phyloP scores from a whole-genome alignment of 306 rosid genomes.

The Trifolium pratense region DNA sequence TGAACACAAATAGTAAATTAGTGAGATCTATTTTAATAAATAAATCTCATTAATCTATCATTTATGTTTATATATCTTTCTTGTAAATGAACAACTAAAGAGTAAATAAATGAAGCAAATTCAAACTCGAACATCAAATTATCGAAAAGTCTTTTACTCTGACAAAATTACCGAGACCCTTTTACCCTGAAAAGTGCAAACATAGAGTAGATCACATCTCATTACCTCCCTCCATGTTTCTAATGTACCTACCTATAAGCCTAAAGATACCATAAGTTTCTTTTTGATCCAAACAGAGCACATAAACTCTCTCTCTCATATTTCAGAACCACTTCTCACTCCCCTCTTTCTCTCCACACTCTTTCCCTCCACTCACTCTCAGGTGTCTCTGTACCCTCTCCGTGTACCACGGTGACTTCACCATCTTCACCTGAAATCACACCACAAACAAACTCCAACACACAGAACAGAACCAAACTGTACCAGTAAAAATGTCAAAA shows the following conservation, averaged over 20 bases:
- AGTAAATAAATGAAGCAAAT: too few species aligned
- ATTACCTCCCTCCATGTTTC: not conserved
- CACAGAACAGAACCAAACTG: slow-evolving; percentile 18
- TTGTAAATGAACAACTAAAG: too few species aligned
- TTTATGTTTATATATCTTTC: too few species aligned
- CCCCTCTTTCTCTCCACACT: slow-evolving; percentile 25
- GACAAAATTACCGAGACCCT: too few species aligned
- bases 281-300: slow-evolving; percentile 45
- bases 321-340: slow-evolving; percentile 1
- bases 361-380: slow-evolving; percentile 2
- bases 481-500: slow-evolving; percentile 24
- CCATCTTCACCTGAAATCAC: slow-evolving; percentile 22
- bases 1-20: too few species aligned
- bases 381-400: slow-evolving; percentile 13
- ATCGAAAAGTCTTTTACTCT: too few species aligned
- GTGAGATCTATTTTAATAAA: too few species aligned
- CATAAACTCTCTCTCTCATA: slow-evolving; percentile 3
- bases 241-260: slow-evolving; percentile 23
- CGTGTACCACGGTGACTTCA: slow-evolving; percentile 21
- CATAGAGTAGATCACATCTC: not conserved
- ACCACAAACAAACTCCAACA: not conserved
- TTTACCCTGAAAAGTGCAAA: not conserved
- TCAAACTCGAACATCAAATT: too few species aligned
- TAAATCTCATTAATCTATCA: too few species aligned
- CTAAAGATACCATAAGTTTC: slow-evolving; percentile 35